Conservation (phyloP, 371 early-diverging fungal genomes). For the Chytridiales sp. region DNA sequence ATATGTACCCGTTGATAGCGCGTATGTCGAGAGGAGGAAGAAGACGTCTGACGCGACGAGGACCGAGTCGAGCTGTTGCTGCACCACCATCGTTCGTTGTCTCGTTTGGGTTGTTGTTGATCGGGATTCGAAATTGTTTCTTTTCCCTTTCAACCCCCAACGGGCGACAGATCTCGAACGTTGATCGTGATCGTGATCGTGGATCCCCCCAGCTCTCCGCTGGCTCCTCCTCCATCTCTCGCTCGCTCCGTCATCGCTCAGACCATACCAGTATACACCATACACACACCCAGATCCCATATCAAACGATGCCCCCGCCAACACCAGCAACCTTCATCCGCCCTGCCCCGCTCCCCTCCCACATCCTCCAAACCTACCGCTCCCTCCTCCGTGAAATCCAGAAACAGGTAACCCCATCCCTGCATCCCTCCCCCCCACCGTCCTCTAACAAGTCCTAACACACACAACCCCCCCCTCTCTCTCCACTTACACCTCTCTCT, state of each 20-base stretch:
- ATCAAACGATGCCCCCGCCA: no score
- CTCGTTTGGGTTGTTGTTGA: not conserved
- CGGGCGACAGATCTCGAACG: no score
- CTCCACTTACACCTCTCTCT: not conserved
- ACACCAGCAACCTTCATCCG: no score
- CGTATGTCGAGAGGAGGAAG: conserved; percentile 31
- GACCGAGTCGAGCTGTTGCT: conserved; percentile 14
- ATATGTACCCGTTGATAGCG: conserved; percentile 36
- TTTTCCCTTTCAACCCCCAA: no score
- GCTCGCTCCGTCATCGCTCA: no score
- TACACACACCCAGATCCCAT: no score
- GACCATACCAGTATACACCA: no score
- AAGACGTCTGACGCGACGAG: conserved; percentile 33
- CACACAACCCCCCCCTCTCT: not conserved
- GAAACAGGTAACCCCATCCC: conserved; percentile 10
- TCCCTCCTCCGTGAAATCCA: conserved; percentile 13
- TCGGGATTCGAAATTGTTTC: conserved; percentile 1
- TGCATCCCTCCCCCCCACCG: no score
- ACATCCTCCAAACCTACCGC: conserved; percentile 10
- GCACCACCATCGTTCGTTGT: not conserved
- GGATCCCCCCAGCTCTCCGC: no score
- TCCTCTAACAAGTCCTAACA: not conserved
- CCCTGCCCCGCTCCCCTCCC: no score
- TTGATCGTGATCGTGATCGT: no score
- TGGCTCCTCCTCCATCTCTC: no score